phyloP scores from a whole-genome alignment of 768 basidiomycete species.

The Kwoniella europaea region DNA sequence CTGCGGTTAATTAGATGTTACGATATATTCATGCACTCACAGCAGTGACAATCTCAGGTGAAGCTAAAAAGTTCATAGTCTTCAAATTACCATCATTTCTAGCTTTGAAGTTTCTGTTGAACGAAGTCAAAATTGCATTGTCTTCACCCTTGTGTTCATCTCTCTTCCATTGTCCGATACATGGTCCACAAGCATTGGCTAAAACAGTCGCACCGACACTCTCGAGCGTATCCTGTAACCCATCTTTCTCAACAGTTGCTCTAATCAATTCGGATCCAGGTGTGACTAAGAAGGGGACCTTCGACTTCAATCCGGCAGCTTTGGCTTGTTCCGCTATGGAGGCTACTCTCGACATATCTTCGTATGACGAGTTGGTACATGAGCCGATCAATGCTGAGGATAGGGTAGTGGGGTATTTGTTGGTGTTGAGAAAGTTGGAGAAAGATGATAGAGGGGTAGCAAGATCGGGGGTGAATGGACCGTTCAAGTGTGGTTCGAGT shows the following conservation, averaged over 20 bases:
- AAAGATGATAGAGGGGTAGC: conserved; percentile 93
- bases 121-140: conserved; percentile 95
- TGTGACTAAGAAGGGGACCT: conserved; percentile 62
- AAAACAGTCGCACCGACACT: conserved; percentile 92
- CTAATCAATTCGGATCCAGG: conserved; percentile 80
- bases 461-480: conserved; percentile 96
- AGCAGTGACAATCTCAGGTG: conserved; percentile 94
- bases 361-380: conserved; percentile 99
- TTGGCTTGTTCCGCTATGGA: conserved; percentile 89
- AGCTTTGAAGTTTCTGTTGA: conserved; percentile 94
- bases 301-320: conserved; percentile 75
- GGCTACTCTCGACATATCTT: conserved; percentile 83
- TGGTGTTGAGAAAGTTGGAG: conserved; percentile 73
- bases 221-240: conserved; percentile 77
- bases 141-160: conserved; percentile 84
- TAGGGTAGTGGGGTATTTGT: conserved; percentile 87
- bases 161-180: conserved; percentile 99
- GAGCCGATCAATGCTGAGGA: conserved; percentile 94
- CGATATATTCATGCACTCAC: conserved; percentile 17
- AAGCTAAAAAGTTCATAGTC: conserved; percentile 97
- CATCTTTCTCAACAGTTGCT: conserved; percentile 95
- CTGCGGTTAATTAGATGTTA: background rate
- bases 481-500: conserved; percentile 90
- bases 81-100: conserved; percentile 92
- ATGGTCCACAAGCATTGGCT: conserved; percentile 98